phyloP scores from a whole-genome alignment of 2,329 filamentous ascomycete species.

The Stachybotrys elegans region DNA sequence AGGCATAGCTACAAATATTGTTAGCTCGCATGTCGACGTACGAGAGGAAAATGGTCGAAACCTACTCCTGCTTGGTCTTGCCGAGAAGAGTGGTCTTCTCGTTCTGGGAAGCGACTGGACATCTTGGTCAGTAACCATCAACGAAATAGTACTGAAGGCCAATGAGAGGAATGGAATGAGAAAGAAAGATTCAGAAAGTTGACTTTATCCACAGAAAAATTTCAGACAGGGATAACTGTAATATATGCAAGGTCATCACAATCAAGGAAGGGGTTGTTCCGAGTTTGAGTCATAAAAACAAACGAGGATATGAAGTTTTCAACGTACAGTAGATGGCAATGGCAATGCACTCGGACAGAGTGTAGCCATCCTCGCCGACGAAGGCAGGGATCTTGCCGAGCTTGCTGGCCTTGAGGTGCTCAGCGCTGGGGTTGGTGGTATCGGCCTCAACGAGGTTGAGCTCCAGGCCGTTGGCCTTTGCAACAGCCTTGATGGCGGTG shows the following conservation, averaged over 20 bases:
- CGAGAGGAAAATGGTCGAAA: conserved; percentile 8
- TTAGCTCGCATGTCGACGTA: conserved; percentile 17
- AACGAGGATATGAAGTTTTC: conserved; percentile 9
- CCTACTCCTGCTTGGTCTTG: conserved; percentile 99
- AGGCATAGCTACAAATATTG: conserved; percentile 62
- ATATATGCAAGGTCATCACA: conserved; percentile 70
- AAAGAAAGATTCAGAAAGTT: conserved; percentile 67
- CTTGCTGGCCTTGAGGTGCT: conserved; percentile 81
- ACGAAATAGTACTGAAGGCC: conserved; percentile 15
- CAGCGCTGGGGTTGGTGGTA: conserved; percentile 58
- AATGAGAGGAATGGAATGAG: conserved; percentile 20
- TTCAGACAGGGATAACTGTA: conserved; percentile 99
- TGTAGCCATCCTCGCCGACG: conserved; percentile 84
- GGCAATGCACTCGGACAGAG: conserved; percentile 84
- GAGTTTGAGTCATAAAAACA: conserved; percentile 10
- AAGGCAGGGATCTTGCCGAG: conserved; percentile 93
- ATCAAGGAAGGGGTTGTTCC: conserved; percentile 11
- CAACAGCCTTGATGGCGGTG: conserved; percentile 83
- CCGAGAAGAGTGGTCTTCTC: conserved; percentile 99
- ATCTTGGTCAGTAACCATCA: conserved; percentile 26
- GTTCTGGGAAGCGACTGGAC: conserved; percentile 92
- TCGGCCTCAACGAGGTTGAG: conserved; percentile 76
- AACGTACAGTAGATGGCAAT: conserved; percentile 96
- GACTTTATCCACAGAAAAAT: conserved; percentile 76
- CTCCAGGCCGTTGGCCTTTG: conserved; percentile 95